These are phyloP conservation scores for Podaxis sp. DNA, from an alignment of 768 basidiomycete species.

Conservation along the genomic window DNA sequence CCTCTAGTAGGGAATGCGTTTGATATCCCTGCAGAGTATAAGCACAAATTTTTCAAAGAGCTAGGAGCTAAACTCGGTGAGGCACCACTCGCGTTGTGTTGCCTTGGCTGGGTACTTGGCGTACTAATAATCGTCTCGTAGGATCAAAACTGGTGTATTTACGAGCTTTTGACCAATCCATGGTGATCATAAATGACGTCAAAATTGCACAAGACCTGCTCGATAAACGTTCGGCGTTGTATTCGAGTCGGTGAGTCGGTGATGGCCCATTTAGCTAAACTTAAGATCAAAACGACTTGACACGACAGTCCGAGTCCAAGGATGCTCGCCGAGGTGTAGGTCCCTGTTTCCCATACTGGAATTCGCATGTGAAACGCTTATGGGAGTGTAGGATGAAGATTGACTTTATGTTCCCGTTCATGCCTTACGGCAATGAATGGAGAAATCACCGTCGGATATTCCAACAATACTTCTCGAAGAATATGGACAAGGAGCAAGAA, in stretches of 20 bases:
- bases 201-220: slow-evolving; percentile 16
- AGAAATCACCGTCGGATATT: slow-evolving; percentile 15
- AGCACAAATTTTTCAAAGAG: slow-evolving; percentile 1
- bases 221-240: slow-evolving; percentile 15
- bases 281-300: no score
- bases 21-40: slow-evolving; percentile 5
- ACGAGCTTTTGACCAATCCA: slow-evolving; percentile 9
- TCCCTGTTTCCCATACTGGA: not conserved
- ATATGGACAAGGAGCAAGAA: slow-evolving; percentile 9
- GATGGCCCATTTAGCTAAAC: no score
- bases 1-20: slow-evolving; percentile 18
- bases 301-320: not conserved
- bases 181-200: slow-evolving; percentile 18
- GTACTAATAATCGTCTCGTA: not conserved
- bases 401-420: slow-evolving; percentile 6
- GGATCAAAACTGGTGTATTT: slow-evolving; percentile 12
- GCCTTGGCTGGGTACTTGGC: not conserved
- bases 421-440: slow-evolving; percentile 15
- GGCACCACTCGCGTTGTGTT: not conserved
- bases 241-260: slow-evolving; percentile 17
- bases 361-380: not conserved
- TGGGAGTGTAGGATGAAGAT: slow-evolving; percentile 1
- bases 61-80: slow-evolving; percentile 16
- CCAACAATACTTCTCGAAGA: slow-evolving; percentile 9
- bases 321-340: slow-evolving; percentile 8